Conservation (phyloP, 257 asterid genomes). For the Salvia hispanica region DNA sequence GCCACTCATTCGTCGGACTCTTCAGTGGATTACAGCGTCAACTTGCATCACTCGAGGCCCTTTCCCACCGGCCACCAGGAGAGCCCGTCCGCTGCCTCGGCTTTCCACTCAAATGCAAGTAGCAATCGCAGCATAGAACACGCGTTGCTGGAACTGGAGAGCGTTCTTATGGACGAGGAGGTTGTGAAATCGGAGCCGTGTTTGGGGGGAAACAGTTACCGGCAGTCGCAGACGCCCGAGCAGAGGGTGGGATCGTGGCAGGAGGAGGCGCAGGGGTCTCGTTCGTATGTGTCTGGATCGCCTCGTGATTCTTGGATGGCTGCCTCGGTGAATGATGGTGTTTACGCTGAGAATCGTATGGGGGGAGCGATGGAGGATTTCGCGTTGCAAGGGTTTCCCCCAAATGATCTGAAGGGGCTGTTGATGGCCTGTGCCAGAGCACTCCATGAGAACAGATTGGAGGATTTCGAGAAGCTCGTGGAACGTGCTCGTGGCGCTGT, state of each 20-base stretch:
- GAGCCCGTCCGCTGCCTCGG: constrained; percentile 34
- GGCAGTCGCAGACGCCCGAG: constrained; percentile 45
- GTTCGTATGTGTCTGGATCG: constrained; percentile 36
- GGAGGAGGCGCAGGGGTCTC: constrained; percentile 44
- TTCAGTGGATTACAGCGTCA: constrained; percentile 46
- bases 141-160: constrained; percentile 65
- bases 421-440: constrained; percentile 74
- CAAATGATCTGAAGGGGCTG: constrained; percentile 61
- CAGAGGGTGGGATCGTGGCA: constrained; percentile 53
- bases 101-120: constrained; percentile 39
- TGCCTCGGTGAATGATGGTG: constrained; percentile 32
- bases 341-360: constrained; percentile 36
- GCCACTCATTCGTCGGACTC: constrained; percentile 60
- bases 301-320: constrained; percentile 36
- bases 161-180: constrained; percentile 68
- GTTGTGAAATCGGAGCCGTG: constrained; percentile 43
- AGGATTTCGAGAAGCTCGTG: constrained; percentile 53
- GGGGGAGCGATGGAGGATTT: constrained; percentile 39
- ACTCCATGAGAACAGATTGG: constrained; percentile 53
- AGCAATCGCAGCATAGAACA: constrained; percentile 47
- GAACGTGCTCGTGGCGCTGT: constrained; percentile 59
- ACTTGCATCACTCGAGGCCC: constrained; percentile 45
- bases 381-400: constrained; percentile 44
- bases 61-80: constrained; percentile 41
- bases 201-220: constrained; percentile 35